Conservation (phyloP, 1,284 basidiomycete genomes). For the Malassezia pachydermatis region DNA sequence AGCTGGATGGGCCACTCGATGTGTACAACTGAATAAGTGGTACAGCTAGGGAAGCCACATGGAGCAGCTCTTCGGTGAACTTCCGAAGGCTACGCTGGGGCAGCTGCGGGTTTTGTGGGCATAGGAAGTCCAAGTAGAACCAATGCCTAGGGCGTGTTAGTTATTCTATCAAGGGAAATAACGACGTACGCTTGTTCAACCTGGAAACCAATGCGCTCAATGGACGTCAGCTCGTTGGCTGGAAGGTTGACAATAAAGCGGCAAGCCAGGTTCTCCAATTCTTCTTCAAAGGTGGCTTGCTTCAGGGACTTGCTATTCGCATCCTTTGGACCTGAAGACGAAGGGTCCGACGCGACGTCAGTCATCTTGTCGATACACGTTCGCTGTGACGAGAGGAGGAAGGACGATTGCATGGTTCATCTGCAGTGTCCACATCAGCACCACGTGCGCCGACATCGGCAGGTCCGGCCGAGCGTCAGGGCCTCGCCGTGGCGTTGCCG, state of each 20-base stretch:
- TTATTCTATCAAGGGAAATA: not conserved
- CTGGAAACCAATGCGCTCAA: slow-evolving; percentile 94
- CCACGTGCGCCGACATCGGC: too few species aligned
- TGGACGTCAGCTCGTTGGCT: slow-evolving; percentile 75
- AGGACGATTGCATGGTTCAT: too few species aligned
- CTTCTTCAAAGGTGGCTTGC: slow-evolving; percentile 28
- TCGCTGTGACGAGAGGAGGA: too few species aligned
- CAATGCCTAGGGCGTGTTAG: slow-evolving; percentile 62
- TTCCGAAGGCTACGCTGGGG: slow-evolving; percentile 68
- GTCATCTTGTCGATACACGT: too few species aligned
- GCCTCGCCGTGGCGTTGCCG: too few species aligned
- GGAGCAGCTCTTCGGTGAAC: slow-evolving; percentile 79
- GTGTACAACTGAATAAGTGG: slow-evolving; percentile 45
- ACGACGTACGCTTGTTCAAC: slow-evolving; percentile 86
- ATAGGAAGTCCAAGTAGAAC: slow-evolving; percentile 99
- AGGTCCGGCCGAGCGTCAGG: too few species aligned
- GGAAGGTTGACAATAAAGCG: slow-evolving; percentile 96
- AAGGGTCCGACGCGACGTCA: too few species aligned
- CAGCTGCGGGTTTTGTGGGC: slow-evolving; percentile 68
- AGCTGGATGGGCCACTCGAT: slow-evolving; percentile 29
- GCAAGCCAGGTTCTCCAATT: slow-evolving; percentile 49
- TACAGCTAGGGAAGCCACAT: slow-evolving; percentile 36
- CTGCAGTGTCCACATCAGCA: too few species aligned
- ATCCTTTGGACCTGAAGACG: too few species aligned
- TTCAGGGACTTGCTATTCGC: too few species aligned